phyloP scores from a whole-genome alignment of 257 asterid species.

The Misopates orontium region DNA sequence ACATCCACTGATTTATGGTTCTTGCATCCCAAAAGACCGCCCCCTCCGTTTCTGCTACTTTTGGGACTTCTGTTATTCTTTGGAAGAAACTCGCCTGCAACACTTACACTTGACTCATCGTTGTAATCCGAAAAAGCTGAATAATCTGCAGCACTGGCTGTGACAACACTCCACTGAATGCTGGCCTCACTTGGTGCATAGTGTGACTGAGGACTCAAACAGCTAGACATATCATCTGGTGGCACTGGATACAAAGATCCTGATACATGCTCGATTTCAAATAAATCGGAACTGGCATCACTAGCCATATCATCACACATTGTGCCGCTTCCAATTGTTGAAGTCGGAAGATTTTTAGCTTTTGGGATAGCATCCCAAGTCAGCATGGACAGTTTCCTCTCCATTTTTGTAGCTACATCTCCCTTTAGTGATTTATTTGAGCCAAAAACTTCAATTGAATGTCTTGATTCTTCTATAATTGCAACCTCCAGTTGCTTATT shows the following conservation, averaged over 20 bases:
- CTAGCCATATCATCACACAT: slow-evolving; percentile 67
- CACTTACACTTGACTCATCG: slow-evolving; percentile 38
- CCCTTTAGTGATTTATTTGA: slow-evolving; percentile 38
- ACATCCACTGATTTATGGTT: slow-evolving; percentile 57
- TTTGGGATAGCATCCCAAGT: slow-evolving; percentile 90
- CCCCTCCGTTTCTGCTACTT: slow-evolving; percentile 21
- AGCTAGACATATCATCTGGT: slow-evolving; percentile 33
- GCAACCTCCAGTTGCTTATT: slow-evolving; percentile 17
- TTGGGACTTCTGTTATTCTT: slow-evolving; percentile 19
- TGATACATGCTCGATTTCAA: slow-evolving; percentile 73
- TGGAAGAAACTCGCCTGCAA: slow-evolving; percentile 22
- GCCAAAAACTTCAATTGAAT: slow-evolving; percentile 73
- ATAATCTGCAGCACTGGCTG: slow-evolving; percentile 74
- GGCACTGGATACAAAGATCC: slow-evolving; percentile 24
- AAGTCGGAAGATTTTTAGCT: slow-evolving; percentile 29
- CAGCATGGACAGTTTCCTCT: slow-evolving; percentile 71
- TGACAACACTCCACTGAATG: slow-evolving; percentile 80
- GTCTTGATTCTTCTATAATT: slow-evolving; percentile 37
- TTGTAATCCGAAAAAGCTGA: slow-evolving; percentile 47
- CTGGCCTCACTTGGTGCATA: slow-evolving; percentile 83
- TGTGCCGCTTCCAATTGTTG: slow-evolving; percentile 34
- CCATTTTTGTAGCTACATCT: slow-evolving; percentile 50
- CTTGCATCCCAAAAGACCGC: slow-evolving; percentile 69
- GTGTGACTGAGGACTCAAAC: slow-evolving; percentile 49
- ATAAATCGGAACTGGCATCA: slow-evolving; percentile 82